Base-by-base conservation (phyloP, 2,329 filamentous ascomycete genomes). In the Aspergillus glaucus region DNA sequence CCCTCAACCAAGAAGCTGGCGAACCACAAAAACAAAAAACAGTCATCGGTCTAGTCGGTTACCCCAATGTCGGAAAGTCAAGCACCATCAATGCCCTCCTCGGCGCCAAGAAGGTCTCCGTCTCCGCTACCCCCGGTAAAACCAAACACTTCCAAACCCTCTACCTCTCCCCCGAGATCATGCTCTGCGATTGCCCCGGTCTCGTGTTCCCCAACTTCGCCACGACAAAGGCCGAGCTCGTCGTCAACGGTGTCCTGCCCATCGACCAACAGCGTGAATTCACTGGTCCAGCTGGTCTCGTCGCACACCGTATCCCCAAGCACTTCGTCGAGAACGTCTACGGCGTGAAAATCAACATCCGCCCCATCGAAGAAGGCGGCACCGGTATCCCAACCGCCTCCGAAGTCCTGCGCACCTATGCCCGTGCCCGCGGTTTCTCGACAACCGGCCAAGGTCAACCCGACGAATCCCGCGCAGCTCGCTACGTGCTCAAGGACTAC, bases 81-180 rank as follows among this genome's bases (percentile, higher is more conserved):
- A 96, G 91, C 44, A 98, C 93, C 14, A 98, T 98, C 78, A 98
- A 98, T 74, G 92, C 93, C 39, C 80, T 98, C n/a, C 91, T 97
- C 50, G 94, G 94, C 45, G 85, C 93, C 48, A 98, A 97, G 76
- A 98, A 97, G 74, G 93, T 98, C 5, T 97, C 92, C 0, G 94
- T 98, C 36, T 98, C 93, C 14, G 86, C 92, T 12, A 98, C 93
- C 1, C 93, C 93, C 3, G 93, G 93, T 67, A 98, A 98, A 75
- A 98, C 93, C 12, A 98, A 98, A 75, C 93, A 98, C 64, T 98
- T 98, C 75, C 93, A 98, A 70, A 98, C 93, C 1, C 93, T 98
- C 50, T 91, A 96, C 66, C 81, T 98, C 28, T 93, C 87, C 50
- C 87, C 93, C 1, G 82, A 84, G 50, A 89, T 98, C 54, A 80